Evolutionary conservation across 495 filamentous ascomycete genomes (phyloP), one percentile per base, ranked within the genome.

Genomic region (Penicillium psychrofluorescens): DNA sequence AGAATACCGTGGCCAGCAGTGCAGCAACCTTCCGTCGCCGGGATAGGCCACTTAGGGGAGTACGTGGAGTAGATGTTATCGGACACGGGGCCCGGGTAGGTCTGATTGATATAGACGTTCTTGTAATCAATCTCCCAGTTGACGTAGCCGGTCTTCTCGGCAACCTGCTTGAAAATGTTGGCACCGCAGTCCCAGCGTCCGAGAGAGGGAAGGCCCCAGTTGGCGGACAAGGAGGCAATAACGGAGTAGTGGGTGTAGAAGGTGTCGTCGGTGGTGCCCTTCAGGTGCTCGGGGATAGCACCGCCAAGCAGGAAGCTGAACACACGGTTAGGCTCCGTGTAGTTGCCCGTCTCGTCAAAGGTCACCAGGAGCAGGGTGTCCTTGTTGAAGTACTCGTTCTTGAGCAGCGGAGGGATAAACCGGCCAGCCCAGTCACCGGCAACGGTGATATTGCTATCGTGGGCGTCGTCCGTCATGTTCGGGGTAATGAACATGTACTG

Each of bases 401-500:
- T 58, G 22, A 88, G 70, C 33, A 88, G 75, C 0, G 81, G 77
- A 27, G 72, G 59, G 1, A 89, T 54, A 67, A 84, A 86, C 29
- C 43, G 55, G 13, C 68, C 68, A 4, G 77, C 64, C 78, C 79
- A 88, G 6, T 54, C 50, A 4, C 76, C 78, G 6, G 79, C 78
- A 43, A 77, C 69, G 29, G 74, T 78, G 43, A 88, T 72, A 58
- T 73, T 68, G 40, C 75, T 79, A 58, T 89, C 83, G 52, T 89
- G 84, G 16, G 76, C 85, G 55, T 85, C 81, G 47, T 84, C 79
- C 47, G 79, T 72, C 83, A 88, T 86, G 68, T 87, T 87, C 11
- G 85, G 85, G 11, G 83, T 88, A 45, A 86, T 77, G 59, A 87
- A 86, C 51, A 78, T 74, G 79, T 80, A 85, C 58, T 88, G 84